Conservation (phyloP, 306 rosid genomes). For the Arachis hypogaea region DNA sequence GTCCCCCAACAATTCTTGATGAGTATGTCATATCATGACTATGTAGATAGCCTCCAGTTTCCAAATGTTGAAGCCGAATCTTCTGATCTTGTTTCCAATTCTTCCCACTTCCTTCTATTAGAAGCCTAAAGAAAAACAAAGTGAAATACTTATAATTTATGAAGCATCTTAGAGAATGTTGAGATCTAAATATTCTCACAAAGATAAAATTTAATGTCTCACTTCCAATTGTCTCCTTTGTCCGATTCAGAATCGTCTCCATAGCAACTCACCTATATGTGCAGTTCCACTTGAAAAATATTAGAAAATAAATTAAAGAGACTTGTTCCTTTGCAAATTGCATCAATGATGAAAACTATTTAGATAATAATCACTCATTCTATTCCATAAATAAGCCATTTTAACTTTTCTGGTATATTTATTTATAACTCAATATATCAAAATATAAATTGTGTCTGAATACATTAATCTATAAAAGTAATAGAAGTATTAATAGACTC, state of each 20-base stretch:
- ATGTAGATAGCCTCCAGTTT: conserved; percentile 78
- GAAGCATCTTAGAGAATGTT: conserved; percentile 32
- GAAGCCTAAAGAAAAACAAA: conserved; percentile 51
- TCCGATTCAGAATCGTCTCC: conserved; percentile 82
- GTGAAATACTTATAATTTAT: conserved; percentile 31
- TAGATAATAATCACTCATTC: too few species aligned
- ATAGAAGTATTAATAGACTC: too few species aligned
- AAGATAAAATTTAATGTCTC: conserved; percentile 21
- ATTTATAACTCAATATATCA: too few species aligned
- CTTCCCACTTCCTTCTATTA: conserved; percentile 86
- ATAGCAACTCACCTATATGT: conserved; percentile 86
- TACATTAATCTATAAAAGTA: too few species aligned
- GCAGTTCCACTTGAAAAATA: conserved; percentile 25
- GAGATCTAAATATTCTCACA: conserved; percentile 1
- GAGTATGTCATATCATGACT: conserved; percentile 95
- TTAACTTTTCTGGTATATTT: too few species aligned
- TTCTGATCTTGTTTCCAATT: conserved; percentile 96
- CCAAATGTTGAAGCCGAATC: conserved; percentile 87
- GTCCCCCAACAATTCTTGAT: conserved; percentile 92
- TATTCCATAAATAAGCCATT: too few species aligned
- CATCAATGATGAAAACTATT: too few species aligned
- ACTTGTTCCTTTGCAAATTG: too few species aligned
- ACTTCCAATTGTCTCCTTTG: conserved; percentile 94
- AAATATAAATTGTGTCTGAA: too few species aligned
- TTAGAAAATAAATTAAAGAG: background rate